Evolutionary conservation across 805 yeast species (phyloP), one percentile per base, ranked within the genome.

Genomic region (Yamadazyma laniorum): DNA sequence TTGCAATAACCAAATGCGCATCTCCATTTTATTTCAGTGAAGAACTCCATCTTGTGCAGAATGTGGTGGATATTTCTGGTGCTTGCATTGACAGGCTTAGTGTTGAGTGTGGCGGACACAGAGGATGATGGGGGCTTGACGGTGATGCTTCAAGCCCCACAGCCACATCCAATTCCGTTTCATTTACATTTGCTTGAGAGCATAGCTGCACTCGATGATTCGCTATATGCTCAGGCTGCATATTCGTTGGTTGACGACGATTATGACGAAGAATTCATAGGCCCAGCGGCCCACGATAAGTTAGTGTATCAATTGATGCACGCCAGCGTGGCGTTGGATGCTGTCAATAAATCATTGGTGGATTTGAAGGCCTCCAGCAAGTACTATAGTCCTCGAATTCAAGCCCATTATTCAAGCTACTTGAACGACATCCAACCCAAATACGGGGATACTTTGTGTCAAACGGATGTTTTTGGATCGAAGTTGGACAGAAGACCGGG

Each of bases 351-450:
- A 16, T 42, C 56, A 6, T 49, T 74, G 21, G 56, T 72, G 6
- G 65, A 75, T 42, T 60, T 76, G 23, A 60, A 73, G 26, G 45
- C 79, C 23, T 71, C 72, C 0, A 57, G 74, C 37, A 72, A 79
- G 32, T 59, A 70, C 21, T 56, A 70, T 38, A 62, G 85, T 1
- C 88, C 95, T 3, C 65, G 80, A 32, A 68, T 88, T 19, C 77
- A 79, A 51, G 64, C 89, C 1, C 85, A 85, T 38, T 82, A 70
- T 51, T 70, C 72, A 36, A 65, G 73, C 51, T 86, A 75, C 30
- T 56, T 52, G 2, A 46, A 58, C 1, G 43, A 54, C 0, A 60
- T 72, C 0, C 44, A 50, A n/a, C 64, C 73, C 0, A 25, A 43
- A 2, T 54, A 43, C 37, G 25, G 21, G 14, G 51, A 39, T 43